Evolutionary conservation across 2,329 filamentous ascomycete species (phyloP), one percentile per base, ranked within the genome.

Genomic region (Colletotrichum spinosum): DNA sequence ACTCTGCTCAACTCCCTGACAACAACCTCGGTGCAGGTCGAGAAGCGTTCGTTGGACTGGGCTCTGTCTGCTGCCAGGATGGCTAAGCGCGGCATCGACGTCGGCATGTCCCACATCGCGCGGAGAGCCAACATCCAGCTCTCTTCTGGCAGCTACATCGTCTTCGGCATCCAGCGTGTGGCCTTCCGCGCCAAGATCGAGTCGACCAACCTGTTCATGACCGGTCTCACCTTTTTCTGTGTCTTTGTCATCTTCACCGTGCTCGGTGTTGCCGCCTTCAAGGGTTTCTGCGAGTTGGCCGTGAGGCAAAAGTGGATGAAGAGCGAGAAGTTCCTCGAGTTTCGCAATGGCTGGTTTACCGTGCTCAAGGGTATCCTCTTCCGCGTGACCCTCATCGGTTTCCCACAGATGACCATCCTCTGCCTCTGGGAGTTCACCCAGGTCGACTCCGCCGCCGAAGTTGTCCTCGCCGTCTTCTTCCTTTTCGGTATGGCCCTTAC

Each of bases 361-460:
- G 91, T 97, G 6, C 86, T 97, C 73, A 97, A 97, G 83, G 95
- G 95, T 62, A 97, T 97, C 71, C 84, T 97, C 69, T 97, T 96
- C 86, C 92, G 95, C 69, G 85, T 97, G 73, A 89, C 94, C 46
- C 85, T 97, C 44, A 96, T 97, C 72, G 94, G 94, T 68, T 97
- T 94, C 80, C 93, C 95, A 17, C 92, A 97, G 75, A 94, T 97
- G 86, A 88, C 90, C 53, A 92, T 97, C 59, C 87, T 97, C 59
- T 97, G 92, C 77, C 85, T 97, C 70, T 97, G 95, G 95, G 94
- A 98, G 77, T 90, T 97, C 66, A 97, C 94, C 5, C 85, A 90
- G 72, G 86, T 87, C 68, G 94, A 98, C 78, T 97, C 95, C 1
- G 83, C 91, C 7, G 95, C 93, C 35, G 90, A 96, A 75, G 87